phyloP scores from a whole-genome alignment of 495 filamentous ascomycete genomes.

The Jackrogersella minutella region DNA sequence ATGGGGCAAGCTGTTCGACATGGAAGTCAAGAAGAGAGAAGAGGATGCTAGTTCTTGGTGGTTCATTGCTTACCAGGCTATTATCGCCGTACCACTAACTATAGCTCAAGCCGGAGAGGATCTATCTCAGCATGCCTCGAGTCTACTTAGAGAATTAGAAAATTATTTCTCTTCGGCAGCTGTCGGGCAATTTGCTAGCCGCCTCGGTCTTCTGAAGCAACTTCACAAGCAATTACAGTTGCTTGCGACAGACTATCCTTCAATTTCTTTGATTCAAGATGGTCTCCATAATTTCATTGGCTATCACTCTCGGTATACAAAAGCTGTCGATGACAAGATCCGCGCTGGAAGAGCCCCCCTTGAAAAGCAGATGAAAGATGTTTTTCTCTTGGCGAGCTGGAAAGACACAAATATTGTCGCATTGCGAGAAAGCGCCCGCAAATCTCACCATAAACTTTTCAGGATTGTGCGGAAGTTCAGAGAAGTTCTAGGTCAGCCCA shows the following conservation, averaged over 20 bases:
- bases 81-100: constrained; percentile 77
- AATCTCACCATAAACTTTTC: constrained; percentile 91
- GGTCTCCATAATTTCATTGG: constrained; percentile 79
- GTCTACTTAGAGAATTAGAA: constrained; percentile 74
- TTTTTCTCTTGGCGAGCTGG: constrained; percentile 90
- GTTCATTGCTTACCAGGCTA: constrained; percentile 91
- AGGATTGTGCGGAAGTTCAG: constrained; percentile 91
- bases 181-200: constrained; percentile 78
- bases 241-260: constrained; percentile 61
- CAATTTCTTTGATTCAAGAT: constrained; percentile 60
- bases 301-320: constrained; percentile 74
- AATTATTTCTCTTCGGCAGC: constrained; percentile 76
- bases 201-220: constrained; percentile 75
- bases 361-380: constrained; percentile 87
- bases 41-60: constrained; percentile 89
- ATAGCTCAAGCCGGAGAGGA: constrained; percentile 63
- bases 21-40: constrained; percentile 76
- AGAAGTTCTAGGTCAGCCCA: constrained; percentile 73
- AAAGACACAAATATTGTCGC: constrained; percentile 94
- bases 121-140: constrained; percentile 67
- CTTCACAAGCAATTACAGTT: constrained; percentile 71
- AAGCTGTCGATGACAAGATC: constrained; percentile 67
- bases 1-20: constrained; percentile 89
- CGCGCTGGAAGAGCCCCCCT: constrained; percentile 67
- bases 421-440: constrained; percentile 83